Base-by-base conservation (phyloP, 768 basidiomycete species). In the Rhodocollybia butyracea region DNA sequence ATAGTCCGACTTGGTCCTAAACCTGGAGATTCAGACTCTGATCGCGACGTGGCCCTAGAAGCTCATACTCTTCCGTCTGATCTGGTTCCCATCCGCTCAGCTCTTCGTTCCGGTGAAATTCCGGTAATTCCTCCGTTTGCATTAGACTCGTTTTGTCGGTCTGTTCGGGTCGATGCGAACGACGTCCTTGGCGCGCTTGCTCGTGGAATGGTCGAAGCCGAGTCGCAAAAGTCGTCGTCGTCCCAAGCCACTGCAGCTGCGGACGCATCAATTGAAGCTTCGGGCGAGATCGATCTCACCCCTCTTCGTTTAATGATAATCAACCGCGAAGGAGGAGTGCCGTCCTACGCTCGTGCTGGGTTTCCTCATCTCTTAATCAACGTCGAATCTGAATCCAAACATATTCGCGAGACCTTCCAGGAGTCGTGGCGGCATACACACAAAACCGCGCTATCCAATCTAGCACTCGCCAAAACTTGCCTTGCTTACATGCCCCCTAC, bases 251-350 rank as follows among this genome's bases (percentile, higher is more conserved):
- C 68, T 50, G 66, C 70, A n/a, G 61, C 73, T 15, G 67, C 73
- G 40, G 69, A 74, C 32, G 65, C 68, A 24, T 61, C 63, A 51
- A 65, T 65, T 12, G 73, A 76, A 31, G 67, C 69, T 54, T 76
- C 78, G 0, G 75, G 77, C 29, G 82, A 86, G 30, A 73, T 80
- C 4, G 91, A 98, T 71, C 82, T 99, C 55, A 95, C 94, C 3
- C 97, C 97, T 1, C 76, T 98, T 53, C 89, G 97, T 27, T 81
- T 99, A 57, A 95, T 99, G 90, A 89, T 98, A 69, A 98, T 99
- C 71, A 96, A 94, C 69, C 83, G 89, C 19, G 92, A 96, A 70
- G 97, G 97, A 22, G 97, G 97, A 13, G 88, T 98, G 3, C 97
- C 97, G 21, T 98, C 97, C 0, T 98, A 98, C 67, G 97, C 97